Base-by-base conservation (phyloP, 208 protist species). In the Crithidia mellificae region DNA sequence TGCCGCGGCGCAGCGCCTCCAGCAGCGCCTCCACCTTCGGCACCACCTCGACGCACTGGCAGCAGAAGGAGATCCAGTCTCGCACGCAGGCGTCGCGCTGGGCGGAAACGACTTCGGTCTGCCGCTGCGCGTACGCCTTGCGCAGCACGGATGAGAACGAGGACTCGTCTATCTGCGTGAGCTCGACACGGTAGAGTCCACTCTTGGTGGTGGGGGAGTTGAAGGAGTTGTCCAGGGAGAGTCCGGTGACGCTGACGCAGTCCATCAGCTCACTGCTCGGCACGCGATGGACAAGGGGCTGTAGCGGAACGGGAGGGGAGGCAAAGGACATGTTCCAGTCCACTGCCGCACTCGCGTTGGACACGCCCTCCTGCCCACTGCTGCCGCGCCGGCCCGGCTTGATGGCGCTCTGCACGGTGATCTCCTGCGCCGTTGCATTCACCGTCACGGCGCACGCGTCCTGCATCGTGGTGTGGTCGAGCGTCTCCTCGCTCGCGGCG, bases 11-110 rank as follows among this genome's bases (percentile, higher is more conserved):
- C 53, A 86, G 58, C 7, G 52, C 65, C 22, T 46, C 47, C 32
- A 86, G 44, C 24, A 81, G 38, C 24, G 19, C 46, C 49, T 65
- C 52, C 36, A 86, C 57, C 55, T 62, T 24, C 22, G 81, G 75
- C 12, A 67, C 51, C 11, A 83, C 53, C 30, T 74, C 74, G 30
- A 84, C 70, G 12, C 62, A 63, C 50, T 73, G 68, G 49, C 74
- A 80, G 30, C 74, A 72, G 20, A 84, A 78, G 0, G 51, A 68
- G 34, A 70, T 61, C 79, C 79, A 84, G 47, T 81, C 70, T 0
- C 74, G 65, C 43, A 70, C 15, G 39, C 71, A 69, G 15, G 64
- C 47, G 25, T 76, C 72, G 29, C 38, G 12, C 63, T 74, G 68
- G 0, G 61, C 34, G 2, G 34, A n/a, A 27, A 20, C 12, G 12